Percentiles rank a stretch among this genome's conserved stretches.
Evolutionary conservation across 2,329 filamentous ascomycete species (phyloP).

Genomic region (Emmonsia crescens): DNA sequence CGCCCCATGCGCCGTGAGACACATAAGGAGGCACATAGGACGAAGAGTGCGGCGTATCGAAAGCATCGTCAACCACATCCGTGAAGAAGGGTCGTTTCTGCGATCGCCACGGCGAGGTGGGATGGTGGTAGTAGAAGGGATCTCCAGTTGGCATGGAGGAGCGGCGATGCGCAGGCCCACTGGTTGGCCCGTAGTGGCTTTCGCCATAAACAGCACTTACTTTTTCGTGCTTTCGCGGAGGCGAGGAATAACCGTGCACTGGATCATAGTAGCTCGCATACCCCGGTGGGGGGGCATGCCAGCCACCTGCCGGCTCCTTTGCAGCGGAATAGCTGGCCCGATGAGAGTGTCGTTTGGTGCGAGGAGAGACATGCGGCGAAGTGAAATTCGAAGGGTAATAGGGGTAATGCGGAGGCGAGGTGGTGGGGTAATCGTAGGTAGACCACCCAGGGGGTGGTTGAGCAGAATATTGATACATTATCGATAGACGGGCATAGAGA

Average conservation of each 20-base stretch:
- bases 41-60: slow-evolving; percentile 28
- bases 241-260: slow-evolving; percentile 40
- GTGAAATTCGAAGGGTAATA: slow-evolving; percentile 46
- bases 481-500: slow-evolving; percentile 24
- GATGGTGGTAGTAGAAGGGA: slow-evolving; percentile 10
- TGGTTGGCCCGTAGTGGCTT: background rate
- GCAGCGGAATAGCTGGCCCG: slow-evolving; percentile 46
- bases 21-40: background rate
- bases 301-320: slow-evolving; percentile 27
- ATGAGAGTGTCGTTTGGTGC: slow-evolving; percentile 42
- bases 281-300: slow-evolving; percentile 31
- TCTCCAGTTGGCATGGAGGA: slow-evolving; percentile 32
- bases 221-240: slow-evolving; percentile 49
- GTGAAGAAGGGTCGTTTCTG: slow-evolving; percentile 45
- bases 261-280: slow-evolving; percentile 37
- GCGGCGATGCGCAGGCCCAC: slow-evolving; percentile 27
- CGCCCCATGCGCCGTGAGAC: slow-evolving; percentile 1
- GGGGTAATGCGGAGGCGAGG: slow-evolving; percentile 39
- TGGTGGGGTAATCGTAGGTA: slow-evolving; percentile 38
- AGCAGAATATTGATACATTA: slow-evolving; percentile 36
- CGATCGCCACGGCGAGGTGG: slow-evolving; percentile 24
- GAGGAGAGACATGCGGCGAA: slow-evolving; percentile 37
- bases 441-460: slow-evolving; percentile 40
- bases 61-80: slow-evolving; percentile 47
- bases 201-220: slow-evolving; percentile 51